Conservation (phyloP, 192 early-diverging fungal species). For the Mortierella alpina region DNA sequence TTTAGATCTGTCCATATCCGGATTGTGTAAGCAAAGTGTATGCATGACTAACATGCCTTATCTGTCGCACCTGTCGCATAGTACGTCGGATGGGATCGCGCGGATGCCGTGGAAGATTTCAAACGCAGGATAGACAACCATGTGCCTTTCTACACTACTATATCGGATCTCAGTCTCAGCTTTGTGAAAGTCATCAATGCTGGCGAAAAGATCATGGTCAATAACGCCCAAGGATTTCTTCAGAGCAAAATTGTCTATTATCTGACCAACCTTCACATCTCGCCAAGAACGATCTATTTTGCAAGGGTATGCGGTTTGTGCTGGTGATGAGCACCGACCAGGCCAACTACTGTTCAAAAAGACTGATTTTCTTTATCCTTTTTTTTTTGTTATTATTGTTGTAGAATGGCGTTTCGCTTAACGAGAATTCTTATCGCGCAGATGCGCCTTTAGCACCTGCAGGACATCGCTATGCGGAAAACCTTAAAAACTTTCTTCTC, state of each 20-base stretch:
- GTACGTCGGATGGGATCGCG: conserved; percentile 79
- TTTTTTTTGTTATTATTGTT: not conserved
- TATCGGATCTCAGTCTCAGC: conserved; percentile 67
- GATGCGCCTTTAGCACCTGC: conserved; percentile 74
- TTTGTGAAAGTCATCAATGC: conserved; percentile 87
- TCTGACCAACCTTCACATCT: conserved; percentile 77
- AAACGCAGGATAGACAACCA: conserved; percentile 77
- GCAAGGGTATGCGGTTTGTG: conserved; percentile 57
- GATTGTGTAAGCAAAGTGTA: too few species aligned
- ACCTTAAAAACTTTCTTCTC: conserved; percentile 69
- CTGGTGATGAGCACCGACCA: too few species aligned
- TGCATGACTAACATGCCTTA: not conserved
- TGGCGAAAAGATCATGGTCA: conserved; percentile 83
- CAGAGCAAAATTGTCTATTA: conserved; percentile 81
- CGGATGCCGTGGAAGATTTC: conserved; percentile 74
- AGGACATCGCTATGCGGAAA: conserved; percentile 72
- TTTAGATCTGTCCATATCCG: not conserved
- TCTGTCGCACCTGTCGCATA: conserved; percentile 11
- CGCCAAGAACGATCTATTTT: conserved; percentile 75
- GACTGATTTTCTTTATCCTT: not conserved
- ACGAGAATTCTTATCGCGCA: conserved; percentile 75
- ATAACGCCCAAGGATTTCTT: conserved; percentile 84
- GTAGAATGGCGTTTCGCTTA: conserved; percentile 72
- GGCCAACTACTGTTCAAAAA: too few species aligned
- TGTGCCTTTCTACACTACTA: conserved; percentile 74